Evolutionary conservation across 148 eudicot species (phyloP), one percentile per base, ranked within the genome.

Genomic region (Nepenthes mirabilis): DNA sequence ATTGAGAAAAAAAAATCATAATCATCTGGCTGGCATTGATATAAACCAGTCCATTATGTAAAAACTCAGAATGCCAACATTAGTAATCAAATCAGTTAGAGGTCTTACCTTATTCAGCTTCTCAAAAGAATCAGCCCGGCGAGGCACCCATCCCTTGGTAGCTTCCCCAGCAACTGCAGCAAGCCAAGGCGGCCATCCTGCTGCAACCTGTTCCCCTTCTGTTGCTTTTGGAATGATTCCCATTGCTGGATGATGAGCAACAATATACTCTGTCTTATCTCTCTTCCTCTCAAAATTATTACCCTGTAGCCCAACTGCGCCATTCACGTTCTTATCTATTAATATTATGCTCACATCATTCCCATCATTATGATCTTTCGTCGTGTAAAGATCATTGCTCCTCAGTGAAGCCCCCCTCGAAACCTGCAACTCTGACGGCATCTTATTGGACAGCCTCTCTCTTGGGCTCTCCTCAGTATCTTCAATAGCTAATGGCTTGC

Each of bases 141-240:
- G 61, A 2, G 96, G 96, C 56, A 89, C 77, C 95, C 95, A 87
- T 35, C 94, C 94, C 64, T 69, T 73, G 56, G 83, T 81, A 67
- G 94, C 89, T 60, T 88, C 96, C 40, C 90, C 90, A 14, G 96
- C 96, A 68, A 86, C 90, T 0, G 85, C 77, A 3, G 96, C 76
- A 55, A 89, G 68, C 96, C 96, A 89, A 14, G 78, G 60, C 1
- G 96, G 96, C 96, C 96, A 89, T 43, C 96, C 96, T 1, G 96
- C 96, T 1, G 85, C 80, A n/a, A 83, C 87, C 66, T 83, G 96
- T 64, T 85, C 93, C 7, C 86, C 89, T 68, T 83, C 83, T 1
- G 55, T 62, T 14, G 83, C 74, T 64, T 76, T 84, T 1, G 86
- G 82, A 47, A 88, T 49, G 63, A 48, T 60, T 14, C 87, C 79